Base-by-base conservation (phyloP, 2,329 filamentous ascomycete species). In the Eutypella sp. region DNA sequence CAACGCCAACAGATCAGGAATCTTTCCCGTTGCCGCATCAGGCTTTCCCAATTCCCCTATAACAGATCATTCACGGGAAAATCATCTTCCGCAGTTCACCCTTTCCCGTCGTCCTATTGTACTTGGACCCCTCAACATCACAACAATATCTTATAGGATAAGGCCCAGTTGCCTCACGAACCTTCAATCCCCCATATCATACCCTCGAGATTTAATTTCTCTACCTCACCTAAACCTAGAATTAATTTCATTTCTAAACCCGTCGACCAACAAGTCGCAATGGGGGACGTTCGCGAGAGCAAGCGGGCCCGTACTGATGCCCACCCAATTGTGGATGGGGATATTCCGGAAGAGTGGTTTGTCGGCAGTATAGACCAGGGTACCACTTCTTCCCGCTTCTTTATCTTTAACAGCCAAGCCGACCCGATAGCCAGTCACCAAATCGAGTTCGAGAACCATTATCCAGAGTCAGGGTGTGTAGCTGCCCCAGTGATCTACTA, bases 341-440 rank as follows among this genome's bases (percentile, higher is more conserved):
- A 45, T 8, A 43, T 15, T 34, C 16, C 37, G 13, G 50, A 70
- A 34, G 68, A 84, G 46, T 79, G 79, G 69, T 95, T 88, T 60
- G 84, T 95, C 49, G 90, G 89, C 49, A 88, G 87, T 56, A 91
- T 96, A 63, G 90, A 96, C 63, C 89, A 95, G 61, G 90, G 90
- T 47, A 96, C 90, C 11, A 96, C 90, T 25, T 92, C 87, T 48
- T 88, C 89, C 27, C 80, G 90, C 31, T 96, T 96, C 68, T 79
- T 96, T 57, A 91, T 96, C 62, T 96, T 96, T 70, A 84, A 95
- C 67, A 82, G 81, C 53, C 71, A 79, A 36, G 89, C 90, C 45
- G 82, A 86, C 48, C 87, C 87, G 4, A 79, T 93, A 38, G 89
- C 87, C 31, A 84, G 82, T 56, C 89, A 95, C 64, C 90, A 95